Base-by-base conservation (phyloP, 2,329 filamentous ascomycete species). In the Talaromyces islandicus region DNA sequence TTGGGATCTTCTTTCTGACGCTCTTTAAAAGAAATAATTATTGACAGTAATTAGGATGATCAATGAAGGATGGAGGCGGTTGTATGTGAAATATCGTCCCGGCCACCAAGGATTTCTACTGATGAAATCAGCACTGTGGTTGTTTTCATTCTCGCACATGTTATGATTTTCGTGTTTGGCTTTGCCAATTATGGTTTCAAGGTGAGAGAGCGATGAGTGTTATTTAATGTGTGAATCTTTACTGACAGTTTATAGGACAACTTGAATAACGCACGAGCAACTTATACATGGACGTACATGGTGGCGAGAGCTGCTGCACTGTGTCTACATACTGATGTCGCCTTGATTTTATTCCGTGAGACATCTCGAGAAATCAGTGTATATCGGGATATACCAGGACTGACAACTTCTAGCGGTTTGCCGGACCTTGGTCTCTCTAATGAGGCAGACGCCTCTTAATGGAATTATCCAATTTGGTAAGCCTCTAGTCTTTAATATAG, bases 111-210 rank as follows among this genome's bases (percentile, higher is more conserved):
- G 48, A 41, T 48, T 56, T 14, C n/a, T 50, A 25, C n/a, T 56
- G n/a, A 38, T 25, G 56, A 24, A 43, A 7, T 3, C 66, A 90
- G 88, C 67, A 91, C 92, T 69, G 89, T 93, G 61, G 86, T 87
- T 67, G 80, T 90, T 56, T 94, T 93, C 75, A 82, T 89, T 68
- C 71, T 88, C 51, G 76, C 90, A 38, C 90, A 94, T 75, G 80
- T 83, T 63, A 85, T 92, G 78, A 85, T 94, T 46, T 94, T 93
- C 70, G 82, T 84, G 12, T 92, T 94, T 67, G 89, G 87, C 55
- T 90, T 90, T 73, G 84, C 92, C 73, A 88, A 93, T 73, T 94
- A 91, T 70, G 81, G 86, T 30, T 76, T 91, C 65, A 93, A 93
- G 69, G 79, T 80, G 68, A 48, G 35, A 41, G 38, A 14, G 19